Evolutionary conservation across 1,139 yeast species (phyloP), one percentile per base, ranked within the genome.

Genomic region (Suhomyces yuchorum): DNA sequence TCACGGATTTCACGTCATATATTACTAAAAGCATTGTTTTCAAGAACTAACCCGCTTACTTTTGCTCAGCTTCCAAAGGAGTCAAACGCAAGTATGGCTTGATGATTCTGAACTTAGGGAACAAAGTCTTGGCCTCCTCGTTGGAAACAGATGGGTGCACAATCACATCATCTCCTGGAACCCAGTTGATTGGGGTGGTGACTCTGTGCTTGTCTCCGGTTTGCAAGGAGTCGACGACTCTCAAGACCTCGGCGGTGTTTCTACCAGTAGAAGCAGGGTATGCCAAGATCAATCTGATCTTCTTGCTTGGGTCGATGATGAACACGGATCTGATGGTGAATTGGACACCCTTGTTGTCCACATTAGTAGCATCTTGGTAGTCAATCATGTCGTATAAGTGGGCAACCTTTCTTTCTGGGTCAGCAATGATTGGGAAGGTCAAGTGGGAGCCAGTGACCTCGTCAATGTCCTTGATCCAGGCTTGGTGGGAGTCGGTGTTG

Each of bases 221-320:
- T 74, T 90, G 97, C 66, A 90, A 77, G 45, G 96, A 87, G 67
- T 89, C 96, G 54, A 90, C 74, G 40, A 85, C 95, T 71, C 97
- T 84, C 67, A 90, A 78, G 43, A 90, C 90, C 72, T 90, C 97
- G 47, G 85, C 78, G 49, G 96, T 79, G 81, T 90, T 90, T 77
- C 97, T 84, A 66, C 97, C 97, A 53, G 89, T 85, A 43, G 95
- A 83, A 48, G 96, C 95, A 48, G 97, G 97, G 75, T 90, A 90
- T 19, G 92, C 81, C 75, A 90, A 71, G 55, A 84, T 83, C 63
- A 88, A 77, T 70, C 97, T 84, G 62, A 90, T 81, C 71, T 86
- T 90, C 80, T 90, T 90, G 56, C 75, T 66, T 51, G 97, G 96
- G 68, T 90, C 97, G 65, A 90, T 88, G 66, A 90, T 75, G 70